Evolutionary conservation across 2,329 filamentous ascomycete species (phyloP), one percentile per base, ranked within the genome.

Genomic region (Polychaeton citri): DNA sequence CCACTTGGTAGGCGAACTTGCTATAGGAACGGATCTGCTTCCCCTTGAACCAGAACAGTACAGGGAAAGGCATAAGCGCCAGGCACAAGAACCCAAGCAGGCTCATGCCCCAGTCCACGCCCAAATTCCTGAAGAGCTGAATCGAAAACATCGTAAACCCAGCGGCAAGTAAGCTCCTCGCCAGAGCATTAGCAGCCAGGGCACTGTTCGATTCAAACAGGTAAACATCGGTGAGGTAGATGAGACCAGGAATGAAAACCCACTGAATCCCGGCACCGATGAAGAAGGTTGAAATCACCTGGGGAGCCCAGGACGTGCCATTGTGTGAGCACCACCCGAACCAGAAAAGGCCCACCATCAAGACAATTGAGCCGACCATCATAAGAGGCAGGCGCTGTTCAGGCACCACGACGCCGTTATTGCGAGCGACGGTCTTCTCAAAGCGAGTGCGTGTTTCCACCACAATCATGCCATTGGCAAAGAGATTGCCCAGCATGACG

Each of bases 241-340:
- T 63, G 30, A 64, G 41, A 1, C 57, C 61, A 16, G 61, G 57
- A 40, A 65, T 49, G 52, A 66, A 66, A 30, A 66, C 60, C 45
- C 66, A 51, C 12, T 65, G 40, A 34, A 65, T 57, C 13, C 63
- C 50, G 15, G 34, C 36, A 7, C 64, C 64, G 30, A 65, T 63
- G 7, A 57, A 57, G 5, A 59, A 50, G 4, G 61, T 59, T 1
- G 60, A 52, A 3, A 65, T 39, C 17, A 64, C 58, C 39, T 64
- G 62, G 7, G 61, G 58, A 57, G 58, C 63, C 3, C 48, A 39
- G 13, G 35, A 52, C 30, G 62, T 64, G 39, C 58, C 57, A 7
- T 52, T 54, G 33, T 64, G 55, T 1, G 60, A 65, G 1, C 69
- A 69, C 67, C 66, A 71, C 1, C 60, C 65, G 40, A 71, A 71